Evolutionary conservation across 208 protist species (phyloP).

Genomic region (Acanthamoeba royreba): DNA sequence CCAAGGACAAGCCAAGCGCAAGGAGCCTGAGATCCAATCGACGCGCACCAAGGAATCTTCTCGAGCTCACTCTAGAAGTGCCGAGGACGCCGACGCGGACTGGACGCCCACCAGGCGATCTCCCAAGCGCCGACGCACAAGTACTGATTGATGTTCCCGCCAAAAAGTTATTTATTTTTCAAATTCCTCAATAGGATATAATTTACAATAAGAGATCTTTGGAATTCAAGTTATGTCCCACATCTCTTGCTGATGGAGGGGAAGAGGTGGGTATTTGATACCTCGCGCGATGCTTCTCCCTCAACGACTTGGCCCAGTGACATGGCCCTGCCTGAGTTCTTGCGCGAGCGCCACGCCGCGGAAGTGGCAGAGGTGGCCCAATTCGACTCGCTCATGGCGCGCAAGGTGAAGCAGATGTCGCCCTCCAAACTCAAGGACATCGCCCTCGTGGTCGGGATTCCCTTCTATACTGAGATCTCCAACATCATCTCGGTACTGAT

Average conservation of each 20-base stretch:
- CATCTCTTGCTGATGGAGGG: too few relatives aligned
- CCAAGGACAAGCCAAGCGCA: not conserved
- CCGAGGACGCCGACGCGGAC: not conserved
- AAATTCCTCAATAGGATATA: too few relatives aligned
- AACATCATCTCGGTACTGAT: slow-evolving; percentile 12
- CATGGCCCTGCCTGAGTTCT: not conserved
- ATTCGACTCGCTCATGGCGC: not conserved
- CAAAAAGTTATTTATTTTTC: not conserved
- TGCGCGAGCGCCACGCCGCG: not conserved
- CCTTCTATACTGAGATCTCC: slow-evolving; percentile 40
- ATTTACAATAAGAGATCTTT: too few relatives aligned
- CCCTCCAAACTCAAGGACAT: slow-evolving; percentile 9
- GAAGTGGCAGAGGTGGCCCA: not conserved
- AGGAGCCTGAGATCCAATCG: not conserved
- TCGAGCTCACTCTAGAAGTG: too few relatives aligned
- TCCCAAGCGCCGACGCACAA: not conserved
- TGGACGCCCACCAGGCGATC: not conserved
- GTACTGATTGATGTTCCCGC: not conserved
- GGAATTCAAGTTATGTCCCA: too few relatives aligned
- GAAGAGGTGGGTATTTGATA: not conserved
- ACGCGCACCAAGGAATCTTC: too few relatives aligned
- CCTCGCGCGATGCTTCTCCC: too few relatives aligned
- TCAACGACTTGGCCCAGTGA: too few relatives aligned
- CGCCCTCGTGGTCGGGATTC: not conserved
- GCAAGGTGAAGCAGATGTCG: not conserved